Evolutionary conservation across 306 rosid species (phyloP), one percentile per base, ranked within the genome.

Genomic region (Castanea crenata): DNA sequence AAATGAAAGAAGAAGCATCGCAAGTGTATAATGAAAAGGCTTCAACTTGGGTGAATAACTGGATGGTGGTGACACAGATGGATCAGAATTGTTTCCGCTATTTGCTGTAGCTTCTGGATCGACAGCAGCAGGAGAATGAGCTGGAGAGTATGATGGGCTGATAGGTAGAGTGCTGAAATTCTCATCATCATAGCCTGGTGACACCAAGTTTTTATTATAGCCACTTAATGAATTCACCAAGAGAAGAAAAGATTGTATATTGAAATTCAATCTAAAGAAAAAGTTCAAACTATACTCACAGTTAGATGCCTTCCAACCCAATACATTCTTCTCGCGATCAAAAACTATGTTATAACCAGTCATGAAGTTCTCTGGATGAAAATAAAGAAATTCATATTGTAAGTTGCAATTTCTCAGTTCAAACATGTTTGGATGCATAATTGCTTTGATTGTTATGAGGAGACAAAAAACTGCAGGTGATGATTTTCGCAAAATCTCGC

Each of bases 291-390:
- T 29, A 27, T 38, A 85, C 99, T 89, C 81, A 96, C 99, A 96
- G 49, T 93, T 31, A 5, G 96, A 86, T 55, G 74, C 81, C 71
- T 78, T 90, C 99, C 99, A 95, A 74, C 97, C 94, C 46, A 95
- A 76, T 34, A 84, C 76, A 85, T 52, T 87, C 84, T 86, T 89
- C 44, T 91, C 94, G 10, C 99, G 97, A 74, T 95, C 97, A 72
- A 95, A 95, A 65, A 85, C 78, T 44, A 95, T 44, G 6, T 85
- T 88, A 80, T 95, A 92, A 56, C 97, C 96, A 68, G 96, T 88
- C 99, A 95, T 95, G 93, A 95, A 91, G 91, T 95, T 93, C 55
- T 91, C 99, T 92, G 91, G 90, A 84, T 73, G 74, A 77, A 87
- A 18, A 77, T 69, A 31, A 74, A 73, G 51, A 21, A 72, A 80